A percentile compares a stretch with the other conserved stretches of the same genome.
Evolutionary conservation across 805 yeast species (phyloP).

Genomic region (Nakazawaea peltata): DNA sequence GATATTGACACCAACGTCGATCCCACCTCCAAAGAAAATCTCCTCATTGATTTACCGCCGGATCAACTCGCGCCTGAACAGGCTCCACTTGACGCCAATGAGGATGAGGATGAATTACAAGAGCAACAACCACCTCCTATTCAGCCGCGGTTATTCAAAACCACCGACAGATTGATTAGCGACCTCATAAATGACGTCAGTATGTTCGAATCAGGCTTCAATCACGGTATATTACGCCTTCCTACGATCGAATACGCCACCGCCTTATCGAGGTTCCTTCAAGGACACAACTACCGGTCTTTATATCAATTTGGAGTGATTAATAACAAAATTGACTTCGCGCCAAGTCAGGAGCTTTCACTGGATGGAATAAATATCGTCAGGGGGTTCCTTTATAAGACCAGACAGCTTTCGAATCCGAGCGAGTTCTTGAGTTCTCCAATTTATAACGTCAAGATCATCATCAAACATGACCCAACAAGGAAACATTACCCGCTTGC

Average conservation of each 20-base stretch:
- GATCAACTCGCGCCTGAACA: too few species aligned
- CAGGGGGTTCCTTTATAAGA: constrained; percentile 7
- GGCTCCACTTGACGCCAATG: too few species aligned
- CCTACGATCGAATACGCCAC: constrained; percentile 29
- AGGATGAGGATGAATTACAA: background rate
- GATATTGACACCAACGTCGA: too few species aligned
- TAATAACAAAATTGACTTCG: constrained; percentile 25
- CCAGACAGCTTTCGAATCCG: constrained; percentile 1
- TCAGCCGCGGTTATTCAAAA: constrained; percentile 34
- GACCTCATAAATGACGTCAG: constrained; percentile 43
- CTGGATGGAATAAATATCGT: background rate
- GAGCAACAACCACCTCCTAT: background rate
- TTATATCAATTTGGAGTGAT: constrained; percentile 23
- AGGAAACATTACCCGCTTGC: background rate
- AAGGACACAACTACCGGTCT: constrained; percentile 12
- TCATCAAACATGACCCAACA: constrained; percentile 3
- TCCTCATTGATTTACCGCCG: too few species aligned
- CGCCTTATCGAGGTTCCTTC: constrained; percentile 13
- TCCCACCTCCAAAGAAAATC: too few species aligned
- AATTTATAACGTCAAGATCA: constrained; percentile 8
- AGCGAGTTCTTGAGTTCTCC: background rate
- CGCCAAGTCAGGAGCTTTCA: constrained; percentile 23
- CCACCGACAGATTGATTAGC: constrained; percentile 59
- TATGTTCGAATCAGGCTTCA: constrained; percentile 16
- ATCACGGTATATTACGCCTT: constrained; percentile 19